These are phyloP conservation scores for Zarea fungicola DNA, from an alignment of 2,329 filamentous ascomycete species.

Conservation along the genomic window DNA sequence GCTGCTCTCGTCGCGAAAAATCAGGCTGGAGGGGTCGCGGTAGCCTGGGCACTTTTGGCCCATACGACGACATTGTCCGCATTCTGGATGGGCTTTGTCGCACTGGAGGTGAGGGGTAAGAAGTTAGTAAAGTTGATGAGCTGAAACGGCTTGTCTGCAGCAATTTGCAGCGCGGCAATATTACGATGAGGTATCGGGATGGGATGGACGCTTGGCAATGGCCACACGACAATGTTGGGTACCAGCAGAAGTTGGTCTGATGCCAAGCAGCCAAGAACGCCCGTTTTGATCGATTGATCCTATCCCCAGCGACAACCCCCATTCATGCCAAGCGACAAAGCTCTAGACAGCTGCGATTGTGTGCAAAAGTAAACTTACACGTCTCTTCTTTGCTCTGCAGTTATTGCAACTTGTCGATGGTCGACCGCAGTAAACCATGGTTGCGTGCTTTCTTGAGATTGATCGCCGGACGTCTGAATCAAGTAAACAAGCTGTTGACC, in stretches of 20 bases:
- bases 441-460: not conserved
- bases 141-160: no score
- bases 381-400: constrained; percentile 14
- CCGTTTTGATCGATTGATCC: not conserved
- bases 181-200: no score
- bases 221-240: no score
- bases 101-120: constrained; percentile 1
- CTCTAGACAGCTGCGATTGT: no score
- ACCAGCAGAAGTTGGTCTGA: no score
- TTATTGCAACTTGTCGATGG: constrained; percentile 14
- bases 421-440: constrained; percentile 14
- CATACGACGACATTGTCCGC: constrained; percentile 14
- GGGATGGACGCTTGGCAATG: no score
- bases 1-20: constrained; percentile 14
- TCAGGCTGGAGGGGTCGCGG: constrained; percentile 13
- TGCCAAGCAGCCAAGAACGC: not conserved
- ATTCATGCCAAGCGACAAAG: no score
- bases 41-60: constrained; percentile 14
- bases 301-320: not conserved
- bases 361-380: constrained; percentile 10
- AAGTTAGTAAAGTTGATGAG: not conserved
- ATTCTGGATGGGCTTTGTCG: constrained; percentile 14
- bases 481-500: not conserved
- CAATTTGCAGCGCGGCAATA: no score
- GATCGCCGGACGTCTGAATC: constrained; percentile 6